Evolutionary conservation across 2,329 filamentous ascomycete species (phyloP), one percentile per base, ranked within the genome.

Genomic region (Penicillium olsonii): DNA sequence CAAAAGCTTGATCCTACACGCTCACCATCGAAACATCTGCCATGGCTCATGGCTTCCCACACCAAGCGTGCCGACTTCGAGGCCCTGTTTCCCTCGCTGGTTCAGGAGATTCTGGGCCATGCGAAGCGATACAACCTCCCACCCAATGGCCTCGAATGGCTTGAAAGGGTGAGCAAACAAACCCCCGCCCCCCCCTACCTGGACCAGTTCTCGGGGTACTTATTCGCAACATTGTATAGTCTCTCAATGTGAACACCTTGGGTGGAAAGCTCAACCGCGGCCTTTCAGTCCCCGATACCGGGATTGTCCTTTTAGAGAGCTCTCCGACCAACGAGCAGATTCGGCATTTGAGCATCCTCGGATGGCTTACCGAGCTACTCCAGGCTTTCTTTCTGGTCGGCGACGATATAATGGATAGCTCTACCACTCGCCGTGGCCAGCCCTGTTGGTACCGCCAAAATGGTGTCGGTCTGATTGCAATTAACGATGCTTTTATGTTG

Each of bases 371-470:
- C 7, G 27, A 29, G 10, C 10, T 29, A 11, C 12, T 29, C 27
- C 18, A 43, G 8, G 24, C 35, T 29, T 17, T 15, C 18, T 41
- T 48, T 14, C 24, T 44, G 29, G 18, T 44, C 15, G 34, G 44
- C 40, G 46, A 49, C 22, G 46, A 49, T 34, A 49, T 49, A 5
- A 49, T 49, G 46, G 40, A 49, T 24, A 40, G 39, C 15, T 49
- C 46, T 2, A 17, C 27, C 11, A 19, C 22, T 22, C 31, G 46
- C 24, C 46, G 46, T 19, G 46, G 46, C 5, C 17, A 31, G 26
- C 46, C 46, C 11, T 49, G 46, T 34, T 49, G 46, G 46, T 49
- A 49, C 26, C 33, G 26, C 11, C 39, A 24, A 11, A 20, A 43
- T 3, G 40, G 31, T 8, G 19, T 49, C 8, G 46, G 46, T 20